Evolutionary conservation across 2,329 filamentous ascomycete species (phyloP).

Genomic region (Moelleriella libera): DNA sequence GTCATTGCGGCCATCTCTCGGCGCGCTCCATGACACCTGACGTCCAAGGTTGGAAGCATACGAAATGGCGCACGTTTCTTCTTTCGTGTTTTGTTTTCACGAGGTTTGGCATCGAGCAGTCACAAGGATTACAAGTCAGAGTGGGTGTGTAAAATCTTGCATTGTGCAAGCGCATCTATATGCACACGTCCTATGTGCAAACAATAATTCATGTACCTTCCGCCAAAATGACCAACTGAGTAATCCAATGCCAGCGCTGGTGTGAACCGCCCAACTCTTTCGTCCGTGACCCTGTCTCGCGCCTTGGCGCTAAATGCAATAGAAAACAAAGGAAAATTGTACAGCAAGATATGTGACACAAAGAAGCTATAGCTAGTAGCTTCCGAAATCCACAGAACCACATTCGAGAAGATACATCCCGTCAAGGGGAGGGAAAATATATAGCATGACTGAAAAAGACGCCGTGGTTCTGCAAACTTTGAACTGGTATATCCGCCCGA

Average conservation of each 20-base stretch:
- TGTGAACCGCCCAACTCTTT: background rate
- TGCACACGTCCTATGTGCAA: background rate
- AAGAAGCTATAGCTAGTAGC: background rate
- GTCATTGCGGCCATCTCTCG: too few species aligned
- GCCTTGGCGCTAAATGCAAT: too few species aligned
- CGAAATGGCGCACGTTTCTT: background rate
- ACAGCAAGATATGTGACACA: background rate
- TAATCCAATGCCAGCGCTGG: background rate
- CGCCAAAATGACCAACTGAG: background rate
- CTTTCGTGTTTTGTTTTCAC: background rate
- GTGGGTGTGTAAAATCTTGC: background rate
- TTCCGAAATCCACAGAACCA: background rate
- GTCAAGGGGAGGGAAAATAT: background rate
- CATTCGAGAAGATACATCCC: background rate
- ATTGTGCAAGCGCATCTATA: background rate
- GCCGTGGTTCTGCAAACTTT: slow-evolving; percentile 14
- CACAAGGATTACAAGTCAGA: background rate
- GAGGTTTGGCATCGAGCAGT: too few species aligned
- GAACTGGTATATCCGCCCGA: slow-evolving; percentile 15
- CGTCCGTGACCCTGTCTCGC: too few species aligned
- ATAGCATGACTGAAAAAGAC: background rate
- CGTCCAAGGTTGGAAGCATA: too few species aligned
- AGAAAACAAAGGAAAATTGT: background rate
- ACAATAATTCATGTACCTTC: background rate
- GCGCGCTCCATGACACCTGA: too few species aligned